Evolutionary conservation across 331 rosid genomes (phyloP).

Genomic region (Stylosanthes scabra): DNA sequence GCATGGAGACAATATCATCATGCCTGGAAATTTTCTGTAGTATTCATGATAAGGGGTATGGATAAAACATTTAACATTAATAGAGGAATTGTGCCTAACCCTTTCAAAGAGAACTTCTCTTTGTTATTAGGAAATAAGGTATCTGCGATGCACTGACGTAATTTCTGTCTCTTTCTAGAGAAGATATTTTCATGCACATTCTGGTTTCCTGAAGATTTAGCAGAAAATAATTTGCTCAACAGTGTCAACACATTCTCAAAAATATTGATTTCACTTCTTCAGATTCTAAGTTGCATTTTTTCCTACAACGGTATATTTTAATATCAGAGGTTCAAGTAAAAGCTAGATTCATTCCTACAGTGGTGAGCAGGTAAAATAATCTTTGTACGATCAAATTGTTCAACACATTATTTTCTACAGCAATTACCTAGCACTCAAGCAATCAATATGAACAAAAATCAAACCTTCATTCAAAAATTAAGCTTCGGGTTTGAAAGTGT

Average conservation of each 20-base stretch:
- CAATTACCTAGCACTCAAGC: slow-evolving; percentile 19
- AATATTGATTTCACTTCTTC: slow-evolving; percentile 20
- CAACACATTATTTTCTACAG: slow-evolving; percentile 19
- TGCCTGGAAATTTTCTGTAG: slow-evolving; percentile 58
- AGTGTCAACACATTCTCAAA: slow-evolving; percentile 27
- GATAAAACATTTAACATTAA: slow-evolving; percentile 36
- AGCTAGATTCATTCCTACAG: slow-evolving; percentile 15
- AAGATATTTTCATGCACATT: slow-evolving; percentile 52
- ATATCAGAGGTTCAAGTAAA: slow-evolving; percentile 24
- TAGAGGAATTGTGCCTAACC: slow-evolving; percentile 57
- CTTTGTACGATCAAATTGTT: slow-evolving; percentile 17
- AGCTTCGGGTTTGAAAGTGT: slow-evolving; percentile 36
- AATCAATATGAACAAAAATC: slow-evolving; percentile 29
- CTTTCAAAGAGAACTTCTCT: slow-evolving; percentile 55
- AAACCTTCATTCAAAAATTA: slow-evolving; percentile 35
- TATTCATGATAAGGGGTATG: slow-evolving; percentile 29
- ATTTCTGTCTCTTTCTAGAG: slow-evolving; percentile 67
- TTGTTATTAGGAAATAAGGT: slow-evolving; percentile 47
- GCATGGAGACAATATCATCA: slow-evolving; percentile 61
- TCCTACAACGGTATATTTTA: neutral
- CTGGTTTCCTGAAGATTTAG: slow-evolving; percentile 53
- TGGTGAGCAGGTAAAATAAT: slow-evolving; percentile 17
- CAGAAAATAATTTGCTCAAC: slow-evolving; percentile 31
- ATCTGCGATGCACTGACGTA: slow-evolving; percentile 59
- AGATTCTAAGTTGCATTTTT: slow-evolving; percentile 20